phyloP scores from a whole-genome alignment of 2,329 filamentous ascomycete species.

The Alternaria sp. region DNA sequence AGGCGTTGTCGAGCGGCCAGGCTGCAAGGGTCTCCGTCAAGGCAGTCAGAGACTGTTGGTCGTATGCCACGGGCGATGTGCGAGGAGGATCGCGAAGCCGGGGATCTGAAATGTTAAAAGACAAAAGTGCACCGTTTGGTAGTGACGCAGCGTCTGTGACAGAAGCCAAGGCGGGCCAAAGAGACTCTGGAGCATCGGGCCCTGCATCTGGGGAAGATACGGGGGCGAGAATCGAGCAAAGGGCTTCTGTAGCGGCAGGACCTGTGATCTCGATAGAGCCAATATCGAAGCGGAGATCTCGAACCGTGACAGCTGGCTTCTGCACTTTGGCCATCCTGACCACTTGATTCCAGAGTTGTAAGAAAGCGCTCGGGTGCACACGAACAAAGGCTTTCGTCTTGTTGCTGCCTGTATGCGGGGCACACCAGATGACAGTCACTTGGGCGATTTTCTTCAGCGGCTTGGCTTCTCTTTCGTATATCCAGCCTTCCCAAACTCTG shows the following conservation, averaged over 20 bases:
- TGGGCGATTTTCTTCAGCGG: slow-evolving; percentile 70
- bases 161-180: slow-evolving; percentile 41
- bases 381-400: slow-evolving; percentile 71
- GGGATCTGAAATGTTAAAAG: slow-evolving; percentile 80
- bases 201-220: slow-evolving; percentile 18
- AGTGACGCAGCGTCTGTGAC: slow-evolving; percentile 65
- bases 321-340: slow-evolving; percentile 65
- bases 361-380: slow-evolving; percentile 82
- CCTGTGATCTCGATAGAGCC: slow-evolving; percentile 75
- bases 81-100: slow-evolving; percentile 79
- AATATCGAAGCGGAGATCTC: slow-evolving; percentile 76
- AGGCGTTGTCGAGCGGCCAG: slow-evolving; percentile 71
- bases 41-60: slow-evolving; percentile 35
- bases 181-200: slow-evolving; percentile 45
- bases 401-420: slow-evolving; percentile 27
- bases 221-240: slow-evolving; percentile 73
- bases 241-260: slow-evolving; percentile 79
- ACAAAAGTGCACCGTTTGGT: slow-evolving; percentile 73
- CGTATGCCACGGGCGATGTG: slow-evolving; percentile 49
- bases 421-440: slow-evolving; percentile 78
- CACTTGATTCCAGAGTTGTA: slow-evolving; percentile 72
- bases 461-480: slow-evolving; percentile 63
- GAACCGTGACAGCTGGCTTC: slow-evolving; percentile 68
- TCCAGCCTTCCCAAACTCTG: slow-evolving; percentile 65
- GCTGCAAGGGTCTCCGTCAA: slow-evolving; percentile 69